phyloP scores from a whole-genome alignment of 257 asterid species.

The Linderniella brevidens region DNA sequence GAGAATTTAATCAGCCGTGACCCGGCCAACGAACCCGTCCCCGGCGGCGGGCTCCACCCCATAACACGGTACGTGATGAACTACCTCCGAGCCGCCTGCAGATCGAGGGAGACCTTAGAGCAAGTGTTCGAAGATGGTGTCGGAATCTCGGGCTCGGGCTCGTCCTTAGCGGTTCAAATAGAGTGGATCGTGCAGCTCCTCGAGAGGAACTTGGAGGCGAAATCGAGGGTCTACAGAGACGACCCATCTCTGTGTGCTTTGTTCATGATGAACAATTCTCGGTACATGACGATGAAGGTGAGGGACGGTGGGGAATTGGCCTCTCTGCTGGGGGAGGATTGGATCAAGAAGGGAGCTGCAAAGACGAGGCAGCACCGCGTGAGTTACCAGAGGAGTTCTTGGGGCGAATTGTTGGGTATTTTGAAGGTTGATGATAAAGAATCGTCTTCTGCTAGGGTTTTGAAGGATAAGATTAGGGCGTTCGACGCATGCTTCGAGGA shows the following conservation, averaged over 20 bases:
- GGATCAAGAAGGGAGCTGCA: conserved; percentile 56
- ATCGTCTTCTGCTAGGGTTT: conserved; percentile 28
- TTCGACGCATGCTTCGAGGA: conserved; percentile 63
- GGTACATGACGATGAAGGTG: conserved; percentile 74
- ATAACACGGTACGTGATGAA: conserved; percentile 80
- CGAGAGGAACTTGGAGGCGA: conserved; percentile 68
- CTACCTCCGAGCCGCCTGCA: conserved; percentile 68
- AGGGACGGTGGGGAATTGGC: conserved; percentile 47
- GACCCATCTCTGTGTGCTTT: conserved; percentile 52
- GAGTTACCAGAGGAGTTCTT: conserved; percentile 56
- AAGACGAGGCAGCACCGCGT: conserved; percentile 53
- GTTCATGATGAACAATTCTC: conserved; percentile 76
- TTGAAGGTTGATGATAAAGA: conserved; percentile 29
- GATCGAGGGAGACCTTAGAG: conserved; percentile 45
- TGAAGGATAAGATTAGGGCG: conserved; percentile 57
- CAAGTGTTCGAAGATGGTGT: conserved; percentile 60
- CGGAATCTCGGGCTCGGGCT: conserved; percentile 15
- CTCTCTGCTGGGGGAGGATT: conserved; percentile 54
- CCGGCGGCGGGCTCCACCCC: conserved; percentile 87
- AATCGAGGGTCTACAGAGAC: conserved; percentile 53
- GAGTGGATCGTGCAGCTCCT: conserved; percentile 64
- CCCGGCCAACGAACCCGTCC: conserved; percentile 59
- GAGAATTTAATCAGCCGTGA: conserved; percentile 80
- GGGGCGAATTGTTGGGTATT: conserved; percentile 56
- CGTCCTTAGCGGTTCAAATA: conserved; percentile 30